Evolutionary conservation across 2,329 filamentous ascomycete genomes (phyloP), one percentile per base, ranked within the genome.

Genomic region (Colletotrichum brevisporum): DNA sequence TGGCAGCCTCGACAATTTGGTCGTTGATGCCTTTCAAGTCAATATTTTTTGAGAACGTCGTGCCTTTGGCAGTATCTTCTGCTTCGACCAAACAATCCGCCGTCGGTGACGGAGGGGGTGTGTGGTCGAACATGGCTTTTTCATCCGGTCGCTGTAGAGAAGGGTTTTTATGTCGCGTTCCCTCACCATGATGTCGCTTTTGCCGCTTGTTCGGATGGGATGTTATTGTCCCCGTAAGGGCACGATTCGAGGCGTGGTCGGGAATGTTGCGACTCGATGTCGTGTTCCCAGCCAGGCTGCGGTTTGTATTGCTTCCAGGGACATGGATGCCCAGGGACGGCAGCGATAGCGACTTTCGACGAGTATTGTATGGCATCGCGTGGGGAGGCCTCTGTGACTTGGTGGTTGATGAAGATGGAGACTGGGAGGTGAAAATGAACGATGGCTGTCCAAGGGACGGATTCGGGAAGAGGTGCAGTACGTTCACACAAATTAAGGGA

Each of bases 321-420:
- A 98, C 86, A 76, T 96, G 93, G 76, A 98, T 97, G 79, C 96
- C 96, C 76, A 98, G 88, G 74, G 94, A 97, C 70, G 94, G 93
- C 77, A 98, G 86, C 71, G 95, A 98, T 74, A 99, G 86, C 78
- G 94, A 97, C 86, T 98, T 98, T 82, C 95, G 92, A 83, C 95
- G 93, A 74, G 95, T 98, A 83, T 98, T 97, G 87, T 98, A 98
- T 78, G 92, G 92, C 94, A 97, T 97, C 6, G n/a, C 52, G 36
- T 6, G 12, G 5, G 15, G 10, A 5, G 10, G 3, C 15, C 39
- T 43, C 39, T 12, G 5, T 31, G 27, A 31, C 39, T 3, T 43
- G 10, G 15, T 16, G 12, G 10, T 5, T 16, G 39, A 5, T 6
- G 15, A 5, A 12, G 10, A 39, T 39, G 36, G 8, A 9, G 36